Evolutionary conservation across 768 basidiomycete species (phyloP), one percentile per base, ranked within the genome.

Genomic region (Macrolepiota fuliginosa): DNA sequence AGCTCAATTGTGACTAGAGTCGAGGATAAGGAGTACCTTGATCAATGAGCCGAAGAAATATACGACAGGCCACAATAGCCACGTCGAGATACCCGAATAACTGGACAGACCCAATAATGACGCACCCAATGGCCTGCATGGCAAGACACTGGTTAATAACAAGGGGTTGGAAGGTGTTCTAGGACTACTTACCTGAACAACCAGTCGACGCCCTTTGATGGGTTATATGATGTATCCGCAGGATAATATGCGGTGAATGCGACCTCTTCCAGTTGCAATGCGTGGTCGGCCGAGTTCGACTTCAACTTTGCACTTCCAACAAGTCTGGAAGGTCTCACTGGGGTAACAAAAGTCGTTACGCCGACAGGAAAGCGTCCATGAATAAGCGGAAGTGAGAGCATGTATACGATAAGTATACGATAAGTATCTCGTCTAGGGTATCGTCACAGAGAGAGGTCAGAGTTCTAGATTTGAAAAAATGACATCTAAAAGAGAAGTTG

Each of bases 201-300:
- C 88, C 89, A 89, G 59, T 78, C 64, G 32, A 87, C 64, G 2
- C 85, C 84, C 62, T 76, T 78, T 46, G 69, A 72, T 6, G 66
- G 64, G 6, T 63, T 69, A 51, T 61, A 65, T 29, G 68, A 63
- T 12, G 72, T 70, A 52, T 82, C 76, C 7, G 85, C 81, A 29
- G 89, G 89, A 68, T 90, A 90, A 68, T 81, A 90, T 1, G 78
- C 81, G 29, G 83, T 87, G 66, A 87, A 90, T 0, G 81, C 80
- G 32, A 88, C 79, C 70, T 90, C 86, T 40, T 87, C 81, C 6
- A 90, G 75, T 35, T 73, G 66, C 32, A 91, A 71, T 0, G 84
- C 86, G 22, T 78, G 75, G 19, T 74, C 71, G n/a, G n/a, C n/a
- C 15, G 73, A n/a, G 46, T 58, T 68, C 51, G n/a, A n/a, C n/a